phyloP scores from a whole-genome alignment of 768 basidiomycete species.

The Artomyces pyxidatus region DNA sequence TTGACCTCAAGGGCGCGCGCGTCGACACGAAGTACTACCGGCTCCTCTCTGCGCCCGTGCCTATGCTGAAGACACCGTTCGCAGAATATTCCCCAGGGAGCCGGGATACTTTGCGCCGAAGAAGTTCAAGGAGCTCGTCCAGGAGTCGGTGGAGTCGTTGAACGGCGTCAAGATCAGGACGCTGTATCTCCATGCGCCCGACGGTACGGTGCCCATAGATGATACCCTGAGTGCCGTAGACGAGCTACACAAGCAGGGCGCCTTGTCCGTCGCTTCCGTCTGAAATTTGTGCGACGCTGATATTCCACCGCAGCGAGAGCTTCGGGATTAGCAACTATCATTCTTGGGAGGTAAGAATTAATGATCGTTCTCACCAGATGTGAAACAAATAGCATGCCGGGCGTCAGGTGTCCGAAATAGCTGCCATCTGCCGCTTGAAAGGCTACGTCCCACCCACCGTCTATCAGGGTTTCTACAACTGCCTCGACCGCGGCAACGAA shows the following conservation, averaged over 20 bases:
- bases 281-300: neutral
- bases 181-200: constrained; percentile 23
- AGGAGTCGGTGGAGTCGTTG: neutral
- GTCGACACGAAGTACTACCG: constrained; percentile 31
- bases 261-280: constrained; percentile 8
- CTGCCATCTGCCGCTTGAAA: constrained; percentile 19
- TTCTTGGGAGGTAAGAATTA: constrained; percentile 10
- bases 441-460: constrained; percentile 20
- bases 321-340: constrained; percentile 17
- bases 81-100: constrained; percentile 6
- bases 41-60: neutral
- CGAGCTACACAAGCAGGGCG: constrained; percentile 17
- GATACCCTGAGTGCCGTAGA: constrained; percentile 21
- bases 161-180: neutral
- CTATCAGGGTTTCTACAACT: constrained; percentile 20
- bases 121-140: constrained; percentile 3
- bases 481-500: constrained; percentile 17
- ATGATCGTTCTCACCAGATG: constrained; percentile 1
- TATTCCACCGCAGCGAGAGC: constrained; percentile 6
- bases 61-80: neutral
- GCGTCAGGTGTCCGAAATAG: constrained; percentile 22
- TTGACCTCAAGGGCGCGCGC: constrained; percentile 25
- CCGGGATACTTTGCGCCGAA: constrained; percentile 1
- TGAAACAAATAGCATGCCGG: neutral
- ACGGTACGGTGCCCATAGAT: constrained; percentile 14